phyloP scores from a whole-genome alignment of 495 filamentous ascomycete species.

The Penicillium subrubescens region DNA sequence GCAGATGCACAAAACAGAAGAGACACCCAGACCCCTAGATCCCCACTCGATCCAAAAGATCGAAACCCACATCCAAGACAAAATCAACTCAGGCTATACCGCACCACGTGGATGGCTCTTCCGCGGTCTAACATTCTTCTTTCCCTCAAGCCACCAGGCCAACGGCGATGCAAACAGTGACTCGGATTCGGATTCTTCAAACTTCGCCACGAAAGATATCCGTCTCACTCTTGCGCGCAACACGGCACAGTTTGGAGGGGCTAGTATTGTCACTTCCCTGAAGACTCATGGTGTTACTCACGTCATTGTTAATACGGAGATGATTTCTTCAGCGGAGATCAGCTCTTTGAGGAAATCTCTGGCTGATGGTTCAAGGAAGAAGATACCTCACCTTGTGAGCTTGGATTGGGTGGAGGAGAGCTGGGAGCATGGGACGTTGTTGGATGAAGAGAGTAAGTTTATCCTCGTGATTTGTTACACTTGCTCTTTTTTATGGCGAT shows the following conservation, averaged over 20 bases:
- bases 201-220: neutral
- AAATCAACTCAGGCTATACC: slow-evolving; percentile 38
- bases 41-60: slow-evolving; percentile 54
- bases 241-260: slow-evolving; percentile 66
- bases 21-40: slow-evolving; percentile 25
- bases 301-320: slow-evolving; percentile 34
- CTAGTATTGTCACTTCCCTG: slow-evolving; percentile 32
- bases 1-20: slow-evolving; percentile 43
- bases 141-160: slow-evolving; percentile 32
- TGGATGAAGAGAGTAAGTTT: slow-evolving; percentile 73
- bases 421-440: slow-evolving; percentile 73
- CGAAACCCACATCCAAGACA: slow-evolving; percentile 55
- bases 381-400: slow-evolving; percentile 71
- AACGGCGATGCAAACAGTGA: neutral
- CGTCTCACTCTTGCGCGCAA: slow-evolving; percentile 38
- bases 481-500: no score
- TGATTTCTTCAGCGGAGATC: slow-evolving; percentile 20
- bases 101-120: slow-evolving; percentile 68
- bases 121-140: slow-evolving; percentile 56
- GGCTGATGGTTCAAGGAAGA: slow-evolving; percentile 32
- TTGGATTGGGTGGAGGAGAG: slow-evolving; percentile 75
- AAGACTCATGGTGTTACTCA: slow-evolving; percentile 33
- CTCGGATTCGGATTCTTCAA: neutral
- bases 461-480: no score
- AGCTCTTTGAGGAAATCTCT: slow-evolving; percentile 32